phyloP scores from a whole-genome alignment of 208 protist genomes.

The Crithidia expoeki region DNA sequence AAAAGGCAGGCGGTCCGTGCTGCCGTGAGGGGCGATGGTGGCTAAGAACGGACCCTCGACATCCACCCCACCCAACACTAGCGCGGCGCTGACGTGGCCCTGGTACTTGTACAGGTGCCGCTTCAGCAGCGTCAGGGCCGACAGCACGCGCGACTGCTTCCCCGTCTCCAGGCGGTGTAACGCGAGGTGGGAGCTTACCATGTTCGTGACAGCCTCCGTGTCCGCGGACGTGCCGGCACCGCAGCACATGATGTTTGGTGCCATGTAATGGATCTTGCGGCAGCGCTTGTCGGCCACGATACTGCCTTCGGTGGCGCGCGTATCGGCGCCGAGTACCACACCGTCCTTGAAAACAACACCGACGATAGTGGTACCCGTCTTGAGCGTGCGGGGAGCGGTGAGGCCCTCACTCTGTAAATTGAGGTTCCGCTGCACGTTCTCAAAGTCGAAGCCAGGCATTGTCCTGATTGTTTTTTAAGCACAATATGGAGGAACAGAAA shows the following conservation, averaged over 20 bases:
- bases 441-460: slow-evolving; percentile 94
- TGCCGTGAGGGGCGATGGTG: slow-evolving; percentile 98
- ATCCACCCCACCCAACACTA: slow-evolving; percentile 99
- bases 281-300: slow-evolving; percentile 99
- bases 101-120: slow-evolving; percentile 98
- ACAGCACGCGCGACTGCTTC: slow-evolving; percentile 95
- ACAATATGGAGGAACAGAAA: no score
- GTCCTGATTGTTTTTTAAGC: slow-evolving; percentile 26
- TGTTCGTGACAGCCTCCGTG: slow-evolving; percentile 95
- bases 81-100: slow-evolving; percentile 98
- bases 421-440: slow-evolving; percentile 92
- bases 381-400: slow-evolving; percentile 86
- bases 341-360: slow-evolving; percentile 99
- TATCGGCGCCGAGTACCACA: slow-evolving; percentile 99
- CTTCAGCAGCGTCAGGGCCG: slow-evolving; percentile 97
- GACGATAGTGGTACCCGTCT: slow-evolving; percentile 99
- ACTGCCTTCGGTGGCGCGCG: slow-evolving; percentile 97
- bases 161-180: slow-evolving; percentile 96
- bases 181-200: slow-evolving; percentile 95
- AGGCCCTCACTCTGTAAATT: slow-evolving; percentile 78
- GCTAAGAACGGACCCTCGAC: slow-evolving; percentile 96
- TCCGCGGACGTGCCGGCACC: slow-evolving; percentile 99
- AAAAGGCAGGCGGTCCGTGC: slow-evolving; percentile 97
- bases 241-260: slow-evolving; percentile 99
- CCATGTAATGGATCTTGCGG: slow-evolving; percentile 99